Base-by-base conservation (phyloP, 2,329 filamentous ascomycete species). In the Pyrenophora tritici-repentis region DNA sequence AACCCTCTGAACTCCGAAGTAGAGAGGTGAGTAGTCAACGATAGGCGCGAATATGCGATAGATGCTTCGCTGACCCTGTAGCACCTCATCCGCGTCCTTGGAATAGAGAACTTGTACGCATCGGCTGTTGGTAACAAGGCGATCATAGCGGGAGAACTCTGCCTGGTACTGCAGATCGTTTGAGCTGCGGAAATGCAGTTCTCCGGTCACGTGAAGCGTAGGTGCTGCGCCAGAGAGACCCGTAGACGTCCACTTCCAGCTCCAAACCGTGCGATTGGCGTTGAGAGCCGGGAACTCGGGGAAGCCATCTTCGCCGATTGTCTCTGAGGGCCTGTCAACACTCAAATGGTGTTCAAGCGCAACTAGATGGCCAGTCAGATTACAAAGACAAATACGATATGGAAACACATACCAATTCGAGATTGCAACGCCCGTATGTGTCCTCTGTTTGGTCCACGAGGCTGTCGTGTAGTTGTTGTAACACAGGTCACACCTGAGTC, bases 31-130 rank as follows among this genome's bases (percentile, higher is more conserved):
- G 51, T 74, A 77, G 41, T 73, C 63, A 13, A 78, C 71, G 12
- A 77, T 61, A 0, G 68, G 59, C 0, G 55, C 47, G 50, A 78
- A 75, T 2, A 66, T 61, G 12, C 60, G 57, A 59, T 79, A 80
- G 9, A 79, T 68, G 51, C 68, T 72, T 6, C 65, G 29, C 12
- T 32, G 66, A 2, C 68, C 70, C 33, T 70, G 66, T 17, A 77
- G 43, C 10, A 61, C 61, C 8, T 75, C 71, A 32, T 74, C 71
- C 2, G 45, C 63, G 6, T 66, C 61, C 2, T 38, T 48, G 45
- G 37, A 53, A 24, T 63, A 18, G n/a, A 76, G 53, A 14, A 77
- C 22, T 6, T 59, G 50, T 13, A 57, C 34, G 50, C 66, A 72
- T 13, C 40, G 43, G 6, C 66, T 68, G 17, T 68, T 65, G 12